phyloP scores from a whole-genome alignment of 2,329 filamentous ascomycete genomes.

The Aspergillus glaucus region DNA sequence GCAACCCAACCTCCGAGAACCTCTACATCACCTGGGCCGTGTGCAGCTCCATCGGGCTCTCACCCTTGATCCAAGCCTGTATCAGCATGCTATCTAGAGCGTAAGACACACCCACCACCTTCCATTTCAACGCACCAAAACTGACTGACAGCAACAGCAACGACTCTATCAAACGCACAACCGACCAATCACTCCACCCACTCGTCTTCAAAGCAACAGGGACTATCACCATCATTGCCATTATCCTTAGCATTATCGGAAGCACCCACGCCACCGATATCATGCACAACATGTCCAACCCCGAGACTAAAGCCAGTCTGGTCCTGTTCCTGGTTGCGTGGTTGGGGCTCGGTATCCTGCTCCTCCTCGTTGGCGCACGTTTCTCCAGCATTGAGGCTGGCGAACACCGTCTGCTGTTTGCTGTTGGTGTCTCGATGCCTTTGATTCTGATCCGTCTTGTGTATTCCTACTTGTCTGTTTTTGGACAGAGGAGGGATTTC shows the following conservation, averaged over 20 bases:
- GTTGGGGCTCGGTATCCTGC: constrained; percentile 28
- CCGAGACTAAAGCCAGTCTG: constrained; percentile 38
- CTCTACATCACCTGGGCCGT: constrained; percentile 38
- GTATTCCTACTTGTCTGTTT: constrained; percentile 43
- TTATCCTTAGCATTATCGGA: constrained; percentile 42
- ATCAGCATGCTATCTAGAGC: constrained; percentile 39
- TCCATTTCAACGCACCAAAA: not conserved
- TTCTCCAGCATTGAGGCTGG: constrained; percentile 32
- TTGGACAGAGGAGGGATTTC: constrained; percentile 39
- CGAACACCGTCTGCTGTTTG: constrained; percentile 44
- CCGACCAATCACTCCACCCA: constrained; percentile 13
- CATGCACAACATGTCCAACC: constrained; percentile 22
- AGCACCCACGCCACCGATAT: constrained; percentile 25
- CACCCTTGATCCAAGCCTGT: constrained; percentile 43
- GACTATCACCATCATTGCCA: constrained; percentile 24
- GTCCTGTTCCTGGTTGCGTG: constrained; percentile 40
- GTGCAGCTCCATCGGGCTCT: constrained; percentile 45
- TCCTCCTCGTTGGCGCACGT: constrained; percentile 25
- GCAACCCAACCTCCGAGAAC: constrained; percentile 29
- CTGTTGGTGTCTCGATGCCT: constrained; percentile 40
- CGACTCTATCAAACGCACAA: constrained; percentile 15
- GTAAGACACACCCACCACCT: constrained; percentile 10
- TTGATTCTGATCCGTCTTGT: constrained; percentile 47
- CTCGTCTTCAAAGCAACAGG: constrained; percentile 24
- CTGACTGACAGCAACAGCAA: constrained; percentile 10